Evolutionary conservation across 257 asterid genomes (phyloP).

Genomic region (Solanum chiquidenum): DNA sequence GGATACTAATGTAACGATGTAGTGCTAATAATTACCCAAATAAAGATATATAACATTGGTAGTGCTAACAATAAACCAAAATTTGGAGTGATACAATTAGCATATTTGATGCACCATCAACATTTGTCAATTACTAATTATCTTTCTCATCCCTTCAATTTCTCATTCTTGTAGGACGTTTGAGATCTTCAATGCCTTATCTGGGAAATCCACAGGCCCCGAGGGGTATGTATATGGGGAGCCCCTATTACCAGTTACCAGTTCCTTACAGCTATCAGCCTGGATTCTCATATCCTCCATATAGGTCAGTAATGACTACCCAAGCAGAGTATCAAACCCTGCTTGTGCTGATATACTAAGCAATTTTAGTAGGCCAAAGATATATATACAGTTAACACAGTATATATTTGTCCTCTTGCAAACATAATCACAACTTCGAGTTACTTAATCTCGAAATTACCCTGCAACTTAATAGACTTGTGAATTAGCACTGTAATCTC

Average conservation of each 20-base stretch:
- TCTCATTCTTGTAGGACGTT: not conserved
- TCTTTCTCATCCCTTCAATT: not conserved
- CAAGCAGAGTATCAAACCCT: not conserved
- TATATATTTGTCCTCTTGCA: not conserved
- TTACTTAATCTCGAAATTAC: not conserved
- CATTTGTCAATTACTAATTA: not conserved
- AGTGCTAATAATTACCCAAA: not conserved
- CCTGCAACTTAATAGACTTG: not conserved
- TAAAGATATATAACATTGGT: too few species aligned
- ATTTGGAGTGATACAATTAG: not conserved
- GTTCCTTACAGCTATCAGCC: constrained; percentile 6
- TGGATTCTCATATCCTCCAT: constrained; percentile 6
- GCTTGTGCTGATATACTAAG: not conserved
- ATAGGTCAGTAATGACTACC: not conserved
- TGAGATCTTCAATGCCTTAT: not conserved
- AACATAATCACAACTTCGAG: not conserved
- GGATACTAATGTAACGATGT: not conserved
- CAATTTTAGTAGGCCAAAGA: not conserved
- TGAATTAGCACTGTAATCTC: not conserved
- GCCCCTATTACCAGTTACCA: constrained; percentile 4
- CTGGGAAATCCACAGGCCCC: not conserved
- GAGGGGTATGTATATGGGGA: constrained; percentile 2
- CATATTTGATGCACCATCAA: not conserved
- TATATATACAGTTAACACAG: not conserved
- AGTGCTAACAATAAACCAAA: not conserved